Percentiles rank a stretch among this genome's conserved stretches.
Evolutionary conservation across 176 grass and related monocot genomes (phyloP).

Genomic region (Oryza brachyantha): DNA sequence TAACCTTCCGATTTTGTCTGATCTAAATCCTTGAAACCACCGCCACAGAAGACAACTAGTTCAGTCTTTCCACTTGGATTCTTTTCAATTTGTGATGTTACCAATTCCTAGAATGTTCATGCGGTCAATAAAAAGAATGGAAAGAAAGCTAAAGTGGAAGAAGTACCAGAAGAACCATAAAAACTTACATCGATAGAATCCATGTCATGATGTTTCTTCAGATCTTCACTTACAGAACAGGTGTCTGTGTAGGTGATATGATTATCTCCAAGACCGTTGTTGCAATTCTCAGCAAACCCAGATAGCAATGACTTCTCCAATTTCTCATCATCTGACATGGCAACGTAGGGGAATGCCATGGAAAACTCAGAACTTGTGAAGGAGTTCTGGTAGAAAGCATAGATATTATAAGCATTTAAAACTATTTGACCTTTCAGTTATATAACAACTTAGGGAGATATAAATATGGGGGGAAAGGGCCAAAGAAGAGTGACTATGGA

Average conservation of each 20-base stretch:
- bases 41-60: constrained; percentile 64
- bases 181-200: constrained; percentile 57
- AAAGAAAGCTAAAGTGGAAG: not conserved
- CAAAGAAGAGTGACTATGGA: not conserved
- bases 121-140: not conserved
- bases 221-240: constrained; percentile 44
- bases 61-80: constrained; percentile 45
- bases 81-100: constrained; percentile 37
- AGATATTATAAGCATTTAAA: constrained; percentile 5
- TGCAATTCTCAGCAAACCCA: constrained; percentile 73
- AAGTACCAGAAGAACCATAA: not conserved
- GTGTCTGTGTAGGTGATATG: constrained; percentile 46
- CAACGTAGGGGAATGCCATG: constrained; percentile 85
- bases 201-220: constrained; percentile 56
- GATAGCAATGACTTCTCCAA: constrained; percentile 72
- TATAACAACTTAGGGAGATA: not conserved
- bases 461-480: not conserved
- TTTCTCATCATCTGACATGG: constrained; percentile 54
- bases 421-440: not conserved
- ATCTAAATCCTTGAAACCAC: constrained; percentile 46
- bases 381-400: constrained; percentile 41
- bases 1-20: constrained; percentile 70
- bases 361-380: constrained; percentile 80
- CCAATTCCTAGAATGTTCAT: constrained; percentile 51
- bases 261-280: constrained; percentile 46